phyloP scores from a whole-genome alignment of 148 eudicot genomes.

The Vaccinium vitisidaea region DNA sequence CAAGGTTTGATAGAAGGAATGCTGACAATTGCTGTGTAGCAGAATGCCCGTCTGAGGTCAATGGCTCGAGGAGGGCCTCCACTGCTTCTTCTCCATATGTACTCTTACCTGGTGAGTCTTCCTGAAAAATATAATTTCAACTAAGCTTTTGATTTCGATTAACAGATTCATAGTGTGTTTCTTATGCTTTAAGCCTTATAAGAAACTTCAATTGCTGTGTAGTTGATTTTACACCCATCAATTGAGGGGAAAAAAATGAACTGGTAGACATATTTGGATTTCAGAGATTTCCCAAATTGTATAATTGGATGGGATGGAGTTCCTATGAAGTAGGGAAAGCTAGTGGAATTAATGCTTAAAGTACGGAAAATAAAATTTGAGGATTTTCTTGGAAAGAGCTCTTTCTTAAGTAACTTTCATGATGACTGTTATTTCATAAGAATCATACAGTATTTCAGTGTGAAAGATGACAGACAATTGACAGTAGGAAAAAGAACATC shows the following conservation, averaged over 20 bases:
- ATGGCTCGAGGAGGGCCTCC: conserved; percentile 33
- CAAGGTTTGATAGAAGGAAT: conserved; percentile 47
- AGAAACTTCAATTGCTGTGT: too few species aligned
- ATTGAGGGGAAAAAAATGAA: not conserved
- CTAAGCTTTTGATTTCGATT: not conserved
- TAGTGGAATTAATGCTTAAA: not conserved
- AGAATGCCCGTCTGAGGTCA: conserved; percentile 32
- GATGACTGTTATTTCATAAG: not conserved
- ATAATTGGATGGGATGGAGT: not conserved
- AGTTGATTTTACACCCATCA: not conserved
- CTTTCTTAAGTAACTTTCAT: not conserved
- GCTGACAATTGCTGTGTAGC: conserved; percentile 38
- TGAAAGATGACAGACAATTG: not conserved
- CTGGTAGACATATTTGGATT: not conserved
- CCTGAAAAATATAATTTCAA: conserved; percentile 27
- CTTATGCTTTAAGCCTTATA: conserved; percentile 6
- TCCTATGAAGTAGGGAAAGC: not conserved
- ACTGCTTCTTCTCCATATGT: conserved; percentile 36
- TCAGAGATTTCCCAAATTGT: not conserved
- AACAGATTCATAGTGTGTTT: not conserved
- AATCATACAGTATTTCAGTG: not conserved
- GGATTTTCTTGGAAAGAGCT: not conserved
- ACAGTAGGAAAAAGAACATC: not conserved
- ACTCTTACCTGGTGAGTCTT: conserved; percentile 34
- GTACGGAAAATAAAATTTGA: not conserved